Evolutionary conservation across 2,329 filamentous ascomycete genomes (phyloP).

Genomic region (Endothia cerciana): DNA sequence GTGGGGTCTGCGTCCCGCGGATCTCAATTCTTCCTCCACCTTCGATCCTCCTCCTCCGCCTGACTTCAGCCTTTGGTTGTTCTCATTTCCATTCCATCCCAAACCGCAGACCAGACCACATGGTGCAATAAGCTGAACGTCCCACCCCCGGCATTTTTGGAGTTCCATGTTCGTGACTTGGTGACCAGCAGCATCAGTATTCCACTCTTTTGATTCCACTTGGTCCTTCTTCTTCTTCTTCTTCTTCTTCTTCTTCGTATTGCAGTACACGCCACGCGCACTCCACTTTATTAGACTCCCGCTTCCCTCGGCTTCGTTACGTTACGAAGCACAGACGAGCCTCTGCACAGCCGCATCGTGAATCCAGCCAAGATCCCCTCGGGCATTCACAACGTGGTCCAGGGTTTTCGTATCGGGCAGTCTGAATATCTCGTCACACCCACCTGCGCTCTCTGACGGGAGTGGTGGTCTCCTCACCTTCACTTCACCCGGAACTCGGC

Average conservation of each 20-base stretch:
- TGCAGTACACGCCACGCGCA: neutral
- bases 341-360: slow-evolving; percentile 20
- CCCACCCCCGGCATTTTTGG: slow-evolving; percentile 12
- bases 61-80: neutral
- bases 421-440: neutral
- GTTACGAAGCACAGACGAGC: slow-evolving; percentile 13
- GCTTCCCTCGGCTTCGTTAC: slow-evolving; percentile 14
- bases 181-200: slow-evolving; percentile 9
- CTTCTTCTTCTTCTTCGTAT: slow-evolving; percentile 19
- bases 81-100: slow-evolving; percentile 5
- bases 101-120: neutral
- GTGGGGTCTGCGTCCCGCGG: slow-evolving; percentile 8
- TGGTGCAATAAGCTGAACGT: slow-evolving; percentile 13
- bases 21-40: slow-evolving; percentile 22
- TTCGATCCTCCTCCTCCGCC: slow-evolving; percentile 8
- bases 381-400: neutral
- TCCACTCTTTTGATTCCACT: slow-evolving; percentile 16
- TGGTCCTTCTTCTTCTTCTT: slow-evolving; percentile 12
- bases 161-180: slow-evolving; percentile 7
- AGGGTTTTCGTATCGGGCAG: neutral
- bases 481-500: neutral
- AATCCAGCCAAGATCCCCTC: slow-evolving; percentile 13
- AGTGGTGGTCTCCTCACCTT: neutral
- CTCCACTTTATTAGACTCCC: neutral
- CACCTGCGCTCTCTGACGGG: neutral